A percentile compares a stretch with the other conserved stretches of the same genome.
phyloP scores from a whole-genome alignment of 805 yeast genomes.

The Kluyveromyces starmeri region DNA sequence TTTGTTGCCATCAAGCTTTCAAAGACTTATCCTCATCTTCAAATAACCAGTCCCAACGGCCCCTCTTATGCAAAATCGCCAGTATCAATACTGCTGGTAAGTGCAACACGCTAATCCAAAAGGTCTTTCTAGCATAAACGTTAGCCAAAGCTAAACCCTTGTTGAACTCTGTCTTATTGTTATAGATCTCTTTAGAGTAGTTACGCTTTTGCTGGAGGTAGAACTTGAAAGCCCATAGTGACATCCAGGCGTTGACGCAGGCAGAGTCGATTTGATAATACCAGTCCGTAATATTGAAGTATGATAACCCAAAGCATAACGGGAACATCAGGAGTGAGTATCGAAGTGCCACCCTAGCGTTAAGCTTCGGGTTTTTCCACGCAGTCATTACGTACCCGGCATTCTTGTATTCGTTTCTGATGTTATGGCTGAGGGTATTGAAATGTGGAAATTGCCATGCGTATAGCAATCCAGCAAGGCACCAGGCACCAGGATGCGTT shows the following conservation, averaged over 20 bases:
- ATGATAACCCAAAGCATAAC: constrained; percentile 72
- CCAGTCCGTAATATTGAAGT: constrained; percentile 75
- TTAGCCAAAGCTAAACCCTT: constrained; percentile 55
- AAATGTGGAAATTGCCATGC: constrained; percentile 99
- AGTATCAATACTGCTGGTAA: constrained; percentile 80
- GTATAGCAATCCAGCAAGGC: constrained; percentile 76
- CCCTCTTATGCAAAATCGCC: constrained; percentile 92
- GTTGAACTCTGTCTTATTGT: constrained; percentile 30
- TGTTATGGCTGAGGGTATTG: constrained; percentile 81
- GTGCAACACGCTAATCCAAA: constrained; percentile 94
- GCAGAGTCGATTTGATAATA: constrained; percentile 75
- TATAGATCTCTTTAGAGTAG: constrained; percentile 33
- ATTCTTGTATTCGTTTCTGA: constrained; percentile 75
- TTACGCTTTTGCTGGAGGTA: constrained; percentile 75
- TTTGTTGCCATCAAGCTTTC: too few species aligned
- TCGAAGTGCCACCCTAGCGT: constrained; percentile 87
- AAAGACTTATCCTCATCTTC: too few species aligned
- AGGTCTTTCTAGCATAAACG: constrained; percentile 69
- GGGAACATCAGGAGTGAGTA: constrained; percentile 94
- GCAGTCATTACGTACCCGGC: constrained; percentile 99
- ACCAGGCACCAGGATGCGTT: constrained; percentile 89
- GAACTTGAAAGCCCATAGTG: constrained; percentile 68
- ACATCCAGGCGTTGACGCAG: constrained; percentile 76
- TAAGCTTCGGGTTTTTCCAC: constrained; percentile 80
- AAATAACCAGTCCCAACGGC: constrained; percentile 80